phyloP scores from a whole-genome alignment of 2,329 filamentous ascomycete genomes.

The Neofusicoccum umdonicola region DNA sequence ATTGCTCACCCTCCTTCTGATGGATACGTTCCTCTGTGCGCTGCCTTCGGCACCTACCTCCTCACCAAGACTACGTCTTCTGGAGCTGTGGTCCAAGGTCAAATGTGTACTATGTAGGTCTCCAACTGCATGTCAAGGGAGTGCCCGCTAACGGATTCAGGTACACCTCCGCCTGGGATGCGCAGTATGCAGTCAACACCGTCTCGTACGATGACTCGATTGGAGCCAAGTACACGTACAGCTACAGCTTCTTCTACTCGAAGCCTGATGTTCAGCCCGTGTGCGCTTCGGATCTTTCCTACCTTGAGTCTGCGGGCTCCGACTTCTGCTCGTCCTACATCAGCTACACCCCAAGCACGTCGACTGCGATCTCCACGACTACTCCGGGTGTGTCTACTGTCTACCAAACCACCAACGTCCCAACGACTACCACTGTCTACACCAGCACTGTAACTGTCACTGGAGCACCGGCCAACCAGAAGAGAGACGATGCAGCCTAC shows the following conservation, averaged over 20 bases:
- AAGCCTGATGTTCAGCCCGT: neutral
- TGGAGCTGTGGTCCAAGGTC: conserved; percentile 13
- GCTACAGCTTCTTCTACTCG: neutral
- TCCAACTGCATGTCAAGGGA: no score
- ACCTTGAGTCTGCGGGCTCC: neutral
- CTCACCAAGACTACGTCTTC: conserved; percentile 25
- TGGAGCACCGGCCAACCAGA: neutral
- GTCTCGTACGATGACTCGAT: neutral
- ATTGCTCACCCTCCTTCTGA: neutral
- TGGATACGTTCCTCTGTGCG: conserved; percentile 22
- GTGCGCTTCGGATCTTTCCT: neutral
- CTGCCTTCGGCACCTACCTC: conserved; percentile 34
- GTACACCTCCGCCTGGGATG: neutral
- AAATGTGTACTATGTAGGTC: conserved; percentile 22
- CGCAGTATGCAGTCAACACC: neutral
- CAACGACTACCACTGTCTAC: neutral
- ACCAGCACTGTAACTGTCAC: neutral
- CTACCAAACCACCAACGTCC: neutral
- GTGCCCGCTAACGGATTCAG: neutral
- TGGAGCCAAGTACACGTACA: conserved; percentile 1
- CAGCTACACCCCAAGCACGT: neutral
- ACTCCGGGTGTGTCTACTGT: neutral
- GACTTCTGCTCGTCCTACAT: neutral
- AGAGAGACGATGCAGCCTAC: neutral
- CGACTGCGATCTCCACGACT: neutral